These are phyloP conservation scores for Monosporozyma aerobia DNA, from an alignment of 805 yeast species.

Conservation along the genomic window DNA sequence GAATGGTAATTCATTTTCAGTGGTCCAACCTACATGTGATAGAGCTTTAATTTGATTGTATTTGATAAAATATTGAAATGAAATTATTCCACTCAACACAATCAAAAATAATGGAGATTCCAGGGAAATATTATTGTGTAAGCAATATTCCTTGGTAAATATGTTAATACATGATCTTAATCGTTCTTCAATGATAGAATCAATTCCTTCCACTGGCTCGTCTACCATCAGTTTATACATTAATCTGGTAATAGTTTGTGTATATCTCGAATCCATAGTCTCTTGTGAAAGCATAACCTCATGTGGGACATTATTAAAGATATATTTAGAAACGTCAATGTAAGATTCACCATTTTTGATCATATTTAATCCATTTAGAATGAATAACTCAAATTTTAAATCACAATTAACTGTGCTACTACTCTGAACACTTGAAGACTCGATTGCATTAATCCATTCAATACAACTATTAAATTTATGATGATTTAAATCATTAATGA, in stretches of 20 bases:
- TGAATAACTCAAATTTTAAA: constrained; percentile 20
- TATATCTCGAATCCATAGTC: constrained; percentile 21
- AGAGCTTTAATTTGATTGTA: constrained; percentile 31
- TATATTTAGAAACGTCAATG: constrained; percentile 31
- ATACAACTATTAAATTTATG: constrained; percentile 39
- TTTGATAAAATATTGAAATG: constrained; percentile 46
- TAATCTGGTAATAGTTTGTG: constrained; percentile 33
- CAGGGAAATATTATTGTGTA: constrained; percentile 38
- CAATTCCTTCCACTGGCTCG: constrained; percentile 11
- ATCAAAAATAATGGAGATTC: constrained; percentile 47
- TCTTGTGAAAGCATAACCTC: constrained; percentile 29
- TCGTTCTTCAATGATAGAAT: constrained; percentile 18
- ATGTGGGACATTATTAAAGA: constrained; percentile 25
- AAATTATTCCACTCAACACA: constrained; percentile 42
- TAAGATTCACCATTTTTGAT: constrained; percentile 9
- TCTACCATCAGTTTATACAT: constrained; percentile 30
- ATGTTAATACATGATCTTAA: constrained; percentile 20
- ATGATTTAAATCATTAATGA: constrained; percentile 30
- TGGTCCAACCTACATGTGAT: constrained; percentile 40
- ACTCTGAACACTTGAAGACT: neutral
- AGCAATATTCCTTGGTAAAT: constrained; percentile 43
- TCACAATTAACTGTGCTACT: constrained; percentile 2
- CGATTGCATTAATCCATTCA: constrained; percentile 35
- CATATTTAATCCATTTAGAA: constrained; percentile 15
- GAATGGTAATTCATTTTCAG: constrained; percentile 52